Conservation (phyloP, 805 yeast species). For the Zygosaccharomyces siamensis region DNA sequence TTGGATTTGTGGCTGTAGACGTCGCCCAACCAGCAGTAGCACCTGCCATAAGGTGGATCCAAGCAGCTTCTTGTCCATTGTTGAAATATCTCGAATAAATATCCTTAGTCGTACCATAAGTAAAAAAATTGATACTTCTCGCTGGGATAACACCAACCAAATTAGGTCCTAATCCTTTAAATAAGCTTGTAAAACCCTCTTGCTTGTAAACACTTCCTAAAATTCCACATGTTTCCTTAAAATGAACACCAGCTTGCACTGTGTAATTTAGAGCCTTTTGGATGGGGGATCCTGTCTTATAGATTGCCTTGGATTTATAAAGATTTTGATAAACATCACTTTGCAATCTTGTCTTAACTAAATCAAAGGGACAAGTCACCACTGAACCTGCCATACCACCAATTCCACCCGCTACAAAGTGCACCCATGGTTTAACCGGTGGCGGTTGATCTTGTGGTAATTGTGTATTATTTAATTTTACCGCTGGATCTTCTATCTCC, state of each 20-base stretch:
- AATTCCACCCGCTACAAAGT: slow-evolving; percentile 84
- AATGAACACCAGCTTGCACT: slow-evolving; percentile 58
- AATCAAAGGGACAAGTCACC: slow-evolving; percentile 91
- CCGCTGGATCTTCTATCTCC: slow-evolving; percentile 14
- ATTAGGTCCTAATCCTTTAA: slow-evolving; percentile 95
- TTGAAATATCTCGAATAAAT: slow-evolving; percentile 60
- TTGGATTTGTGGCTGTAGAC: slow-evolving; percentile 94
- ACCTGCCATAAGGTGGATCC: slow-evolving; percentile 83
- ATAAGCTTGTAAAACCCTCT: slow-evolving; percentile 84
- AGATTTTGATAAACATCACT: slow-evolving; percentile 70
- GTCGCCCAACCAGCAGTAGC: slow-evolving; percentile 90
- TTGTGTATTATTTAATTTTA: slow-evolving; percentile 13
- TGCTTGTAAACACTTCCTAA: slow-evolving; percentile 58
- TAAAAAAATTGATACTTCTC: slow-evolving; percentile 90
- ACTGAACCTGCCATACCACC: slow-evolving; percentile 99
- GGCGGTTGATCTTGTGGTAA: not conserved
- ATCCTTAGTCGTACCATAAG: slow-evolving; percentile 92
- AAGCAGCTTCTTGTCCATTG: slow-evolving; percentile 71
- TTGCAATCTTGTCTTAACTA: slow-evolving; percentile 91
- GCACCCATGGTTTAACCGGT: slow-evolving; percentile 57
- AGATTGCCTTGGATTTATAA: slow-evolving; percentile 37
- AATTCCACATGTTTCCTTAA: slow-evolving; percentile 75
- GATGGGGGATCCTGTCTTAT: slow-evolving; percentile 6
- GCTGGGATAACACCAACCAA: slow-evolving; percentile 98
- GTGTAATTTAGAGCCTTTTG: slow-evolving; percentile 30